These are phyloP conservation scores for Metschnikowia lachancei DNA, from an alignment of 805 yeast species.

Conservation along the genomic window DNA sequence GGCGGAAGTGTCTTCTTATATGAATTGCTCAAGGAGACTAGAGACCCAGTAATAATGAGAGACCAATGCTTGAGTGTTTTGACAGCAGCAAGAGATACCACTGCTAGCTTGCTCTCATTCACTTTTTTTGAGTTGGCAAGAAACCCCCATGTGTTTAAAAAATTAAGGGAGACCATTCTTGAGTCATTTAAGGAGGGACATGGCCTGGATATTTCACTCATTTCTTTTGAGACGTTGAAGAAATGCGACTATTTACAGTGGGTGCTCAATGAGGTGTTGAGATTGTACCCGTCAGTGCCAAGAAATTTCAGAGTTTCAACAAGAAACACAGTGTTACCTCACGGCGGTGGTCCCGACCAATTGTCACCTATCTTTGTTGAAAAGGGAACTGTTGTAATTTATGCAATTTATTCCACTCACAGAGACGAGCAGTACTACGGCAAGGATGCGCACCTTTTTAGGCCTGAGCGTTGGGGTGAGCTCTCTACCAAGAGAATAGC, in stretches of 20 bases:
- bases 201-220: conserved; percentile 33
- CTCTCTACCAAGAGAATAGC: conserved; percentile 18
- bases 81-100: conserved; percentile 56
- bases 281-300: conserved; percentile 54
- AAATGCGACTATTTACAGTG: conserved; percentile 46
- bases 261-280: conserved; percentile 47
- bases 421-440: conserved; percentile 40
- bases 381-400: conserved; percentile 44
- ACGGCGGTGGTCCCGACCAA: conserved; percentile 48
- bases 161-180: conserved; percentile 38
- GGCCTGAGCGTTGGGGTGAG: conserved; percentile 50
- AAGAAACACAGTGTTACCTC: conserved; percentile 47
- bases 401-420: conserved; percentile 42
- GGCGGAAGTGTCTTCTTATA: conserved; percentile 47
- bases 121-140: conserved; percentile 45
- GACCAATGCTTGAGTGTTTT: conserved; percentile 52
- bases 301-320: conserved; percentile 45
- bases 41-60: conserved; percentile 45
- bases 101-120: conserved; percentile 50
- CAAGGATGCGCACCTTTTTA: conserved; percentile 41
- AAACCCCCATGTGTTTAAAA: conserved; percentile 36
- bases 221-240: conserved; percentile 49
- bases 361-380: conserved; percentile 38
- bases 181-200: conserved; percentile 34
- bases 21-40: conserved; percentile 48